These are phyloP conservation scores for Phytophthora palmivora DNA, from an alignment of 352 stramenopile species.

Conservation along the genomic window DNA sequence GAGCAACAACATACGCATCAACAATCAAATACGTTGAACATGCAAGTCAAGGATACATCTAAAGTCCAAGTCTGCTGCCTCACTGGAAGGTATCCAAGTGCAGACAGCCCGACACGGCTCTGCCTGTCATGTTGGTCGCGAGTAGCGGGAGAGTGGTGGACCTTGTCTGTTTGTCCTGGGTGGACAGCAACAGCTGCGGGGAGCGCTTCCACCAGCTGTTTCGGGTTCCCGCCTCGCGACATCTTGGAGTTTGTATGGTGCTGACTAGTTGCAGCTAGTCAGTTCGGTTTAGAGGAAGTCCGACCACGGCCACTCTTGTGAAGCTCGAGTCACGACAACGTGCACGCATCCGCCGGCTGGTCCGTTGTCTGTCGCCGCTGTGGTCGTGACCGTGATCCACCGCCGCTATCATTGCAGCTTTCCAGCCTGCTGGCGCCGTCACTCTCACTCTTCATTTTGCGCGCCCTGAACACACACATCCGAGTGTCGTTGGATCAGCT, in stretches of 20 bases:
- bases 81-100: constrained; percentile 5
- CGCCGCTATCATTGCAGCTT: too few species aligned
- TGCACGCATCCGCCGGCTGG: constrained; percentile 19
- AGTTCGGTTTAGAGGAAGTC: constrained; percentile 36
- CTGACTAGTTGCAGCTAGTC: constrained; percentile 40
- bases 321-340: constrained; percentile 30
- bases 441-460: constrained; percentile 44
- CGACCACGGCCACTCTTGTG: constrained; percentile 21
- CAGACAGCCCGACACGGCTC: constrained; percentile 15
- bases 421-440: background rate
- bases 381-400: constrained; percentile 1
- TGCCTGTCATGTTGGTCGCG: constrained; percentile 27
- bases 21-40: background rate
- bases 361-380: constrained; percentile 7
- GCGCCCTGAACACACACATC: constrained; percentile 7
- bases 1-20: background rate
- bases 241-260: constrained; percentile 32
- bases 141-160: constrained; percentile 40
- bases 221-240: background rate
- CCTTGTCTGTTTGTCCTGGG: constrained; percentile 28
- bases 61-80: constrained; percentile 3
- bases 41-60: background rate
- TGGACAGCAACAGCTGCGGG: constrained; percentile 36
- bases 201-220: constrained; percentile 37
- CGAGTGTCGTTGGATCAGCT: constrained; percentile 17